phyloP scores from a whole-genome alignment of 2,329 filamentous ascomycete species.

The Samsoniella hepiali region DNA sequence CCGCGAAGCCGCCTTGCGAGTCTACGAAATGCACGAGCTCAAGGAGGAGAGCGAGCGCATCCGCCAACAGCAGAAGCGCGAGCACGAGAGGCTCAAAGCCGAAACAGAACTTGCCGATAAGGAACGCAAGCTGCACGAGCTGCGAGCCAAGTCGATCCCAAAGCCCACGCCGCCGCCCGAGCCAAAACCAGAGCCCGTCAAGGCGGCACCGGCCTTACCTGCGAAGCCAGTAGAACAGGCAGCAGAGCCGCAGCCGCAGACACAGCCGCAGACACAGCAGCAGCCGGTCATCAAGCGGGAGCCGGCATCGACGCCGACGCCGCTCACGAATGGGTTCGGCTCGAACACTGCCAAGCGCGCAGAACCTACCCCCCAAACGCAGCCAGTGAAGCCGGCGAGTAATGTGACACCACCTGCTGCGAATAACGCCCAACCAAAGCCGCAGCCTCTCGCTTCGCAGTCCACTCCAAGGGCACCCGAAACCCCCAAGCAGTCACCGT shows the following conservation, averaged over 20 bases:
- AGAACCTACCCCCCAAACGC: slow-evolving; percentile 21
- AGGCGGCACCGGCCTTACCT: slow-evolving; percentile 14
- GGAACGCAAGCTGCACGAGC: slow-evolving; percentile 46
- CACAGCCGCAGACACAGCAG: neutral
- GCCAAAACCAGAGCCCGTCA: slow-evolving; percentile 17
- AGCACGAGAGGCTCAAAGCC: slow-evolving; percentile 44
- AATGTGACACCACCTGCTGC: neutral
- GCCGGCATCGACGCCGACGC: slow-evolving; percentile 10
- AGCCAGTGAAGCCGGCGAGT: neutral
- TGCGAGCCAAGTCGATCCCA: slow-evolving; percentile 44
- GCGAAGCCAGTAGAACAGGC: slow-evolving; percentile 20
- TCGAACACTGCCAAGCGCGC: slow-evolving; percentile 25
- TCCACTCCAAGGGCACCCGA: slow-evolving; percentile 3
- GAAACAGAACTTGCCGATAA: slow-evolving; percentile 47
- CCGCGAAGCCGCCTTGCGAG: slow-evolving; percentile 47
- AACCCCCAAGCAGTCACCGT: neutral
- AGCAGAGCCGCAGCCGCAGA: neutral
- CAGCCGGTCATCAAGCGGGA: slow-evolving; percentile 6
- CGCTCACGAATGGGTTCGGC: slow-evolving; percentile 24
- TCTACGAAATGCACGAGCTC: slow-evolving; percentile 46
- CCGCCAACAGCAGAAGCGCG: slow-evolving; percentile 42
- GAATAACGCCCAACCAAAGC: slow-evolving; percentile 16
- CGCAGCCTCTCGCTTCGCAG: slow-evolving; percentile 16
- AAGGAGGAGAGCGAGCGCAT: slow-evolving; percentile 44
- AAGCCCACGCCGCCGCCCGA: slow-evolving; percentile 36